Percentiles rank a stretch among this genome's conserved stretches.
These are phyloP conservation scores for Fusarium fracticaudum DNA, from an alignment of 2,329 filamentous ascomycete genomes.

Conservation along the genomic window DNA sequence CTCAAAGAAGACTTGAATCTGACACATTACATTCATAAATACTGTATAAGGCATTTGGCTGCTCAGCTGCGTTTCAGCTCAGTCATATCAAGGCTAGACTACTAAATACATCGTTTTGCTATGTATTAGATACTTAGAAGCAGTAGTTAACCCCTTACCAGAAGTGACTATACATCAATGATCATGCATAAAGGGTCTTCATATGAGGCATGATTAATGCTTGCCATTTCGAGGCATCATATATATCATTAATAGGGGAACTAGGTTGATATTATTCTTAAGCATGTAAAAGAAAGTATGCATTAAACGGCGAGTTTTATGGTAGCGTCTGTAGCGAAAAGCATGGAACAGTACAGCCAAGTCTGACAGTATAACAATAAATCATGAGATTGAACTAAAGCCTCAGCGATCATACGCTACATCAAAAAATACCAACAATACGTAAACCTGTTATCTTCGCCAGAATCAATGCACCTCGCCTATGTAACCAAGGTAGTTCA, in stretches of 20 bases:
- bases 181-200: accelerated
- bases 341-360: background rate
- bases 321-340: accelerated
- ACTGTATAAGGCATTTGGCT: accelerated
- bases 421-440: background rate
- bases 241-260: background rate
- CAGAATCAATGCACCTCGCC: background rate
- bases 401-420: accelerated
- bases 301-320: too few species aligned
- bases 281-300: background rate
- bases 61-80: too few species aligned
- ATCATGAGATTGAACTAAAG: too few species aligned
- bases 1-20: too few species aligned
- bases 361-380: background rate
- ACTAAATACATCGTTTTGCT: background rate
- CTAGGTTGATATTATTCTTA: accelerated
- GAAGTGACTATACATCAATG: too few species aligned
- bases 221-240: background rate
- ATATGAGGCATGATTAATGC: accelerated
- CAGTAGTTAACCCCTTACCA: too few species aligned
- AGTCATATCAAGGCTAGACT: background rate
- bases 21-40: too few species aligned
- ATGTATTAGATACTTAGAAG: background rate
- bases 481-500: background rate
- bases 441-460: too few species aligned